Base-by-base conservation (phyloP, 768 basidiomycete genomes). In the Mycena crocata region DNA sequence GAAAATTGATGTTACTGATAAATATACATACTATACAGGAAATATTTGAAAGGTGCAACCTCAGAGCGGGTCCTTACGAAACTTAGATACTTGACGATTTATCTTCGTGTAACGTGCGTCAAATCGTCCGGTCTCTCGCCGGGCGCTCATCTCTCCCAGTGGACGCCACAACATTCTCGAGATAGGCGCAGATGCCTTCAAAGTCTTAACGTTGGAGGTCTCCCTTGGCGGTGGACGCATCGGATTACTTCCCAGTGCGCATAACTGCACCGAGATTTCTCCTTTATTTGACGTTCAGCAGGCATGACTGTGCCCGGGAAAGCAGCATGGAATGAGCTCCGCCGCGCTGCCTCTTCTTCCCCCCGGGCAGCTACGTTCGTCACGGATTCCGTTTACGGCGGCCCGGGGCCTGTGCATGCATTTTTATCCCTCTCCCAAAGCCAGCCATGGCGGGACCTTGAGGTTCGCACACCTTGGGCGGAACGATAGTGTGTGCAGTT, bases 371-470 rank as follows among this genome's bases (percentile, higher is more conserved):
- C 44, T n/a, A 26, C 45, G 3, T 23, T 34, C 3, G 42, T 34
- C 23, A 70, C 69, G 6, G 66, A 67, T 34, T 35, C 54, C n/a
- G 46, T 57, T 7, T 67, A 71, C 42, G 69, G 69, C n/a, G 69
- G 69, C 14, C 69, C 69, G 2, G 66, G 66, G 1, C 62, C 69
- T 8, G 62, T 65, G 0, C 57, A 67, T 1, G 19, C 32, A 12
- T 67, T 67, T 44, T 40, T 67, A 30, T 55, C 57, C 28, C n/a
- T 1, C 9, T 14, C 52, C 21, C 66, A 71, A 32, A 67, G 66
- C 32, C 39, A 40, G 12, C 62, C 58, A 8, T 58, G 44, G 1
- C 52, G 17, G 0, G 23, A 37, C 4, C 26, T 42, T 23, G 51
- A 60, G 26, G 19, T 32, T 12, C 57, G 65, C 2, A 57, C 64